Evolutionary conservation across 305 asterid genomes (phyloP).

Genomic region (Fraxinus floribunda): DNA sequence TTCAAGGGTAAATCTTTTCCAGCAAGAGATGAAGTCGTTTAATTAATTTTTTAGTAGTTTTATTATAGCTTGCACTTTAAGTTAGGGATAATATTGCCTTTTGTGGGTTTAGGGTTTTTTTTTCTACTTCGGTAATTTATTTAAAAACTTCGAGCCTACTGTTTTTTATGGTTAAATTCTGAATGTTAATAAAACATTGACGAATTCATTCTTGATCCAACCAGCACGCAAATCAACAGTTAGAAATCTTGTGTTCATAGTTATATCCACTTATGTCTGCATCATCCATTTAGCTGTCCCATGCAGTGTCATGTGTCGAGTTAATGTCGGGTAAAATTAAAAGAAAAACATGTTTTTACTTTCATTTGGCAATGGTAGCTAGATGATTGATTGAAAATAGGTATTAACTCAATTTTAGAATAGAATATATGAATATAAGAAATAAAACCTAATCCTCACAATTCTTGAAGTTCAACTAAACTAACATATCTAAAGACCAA

Average conservation of each 20-base stretch:
- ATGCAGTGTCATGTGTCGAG: background rate
- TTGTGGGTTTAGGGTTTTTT: background rate
- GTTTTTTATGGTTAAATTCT: background rate
- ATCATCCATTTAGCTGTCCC: background rate
- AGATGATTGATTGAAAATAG: background rate
- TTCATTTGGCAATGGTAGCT: background rate
- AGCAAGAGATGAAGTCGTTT: background rate
- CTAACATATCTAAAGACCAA: background rate
- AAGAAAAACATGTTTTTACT: background rate
- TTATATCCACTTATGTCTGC: background rate
- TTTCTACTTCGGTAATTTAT: too few species aligned
- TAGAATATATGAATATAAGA: background rate
- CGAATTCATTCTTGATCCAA: background rate
- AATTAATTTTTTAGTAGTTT: background rate
- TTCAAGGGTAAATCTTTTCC: background rate
- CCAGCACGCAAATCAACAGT: background rate
- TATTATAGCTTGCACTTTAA: background rate
- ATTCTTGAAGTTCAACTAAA: background rate
- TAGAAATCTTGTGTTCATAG: background rate
- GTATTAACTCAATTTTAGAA: background rate
- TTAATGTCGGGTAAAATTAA: background rate
- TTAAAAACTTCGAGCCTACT: background rate
- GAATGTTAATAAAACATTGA: background rate
- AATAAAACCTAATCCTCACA: background rate
- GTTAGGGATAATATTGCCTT: background rate